Evolutionary conservation across 345 rosid species (phyloP).

Genomic region (Kernera saxatilis): DNA sequence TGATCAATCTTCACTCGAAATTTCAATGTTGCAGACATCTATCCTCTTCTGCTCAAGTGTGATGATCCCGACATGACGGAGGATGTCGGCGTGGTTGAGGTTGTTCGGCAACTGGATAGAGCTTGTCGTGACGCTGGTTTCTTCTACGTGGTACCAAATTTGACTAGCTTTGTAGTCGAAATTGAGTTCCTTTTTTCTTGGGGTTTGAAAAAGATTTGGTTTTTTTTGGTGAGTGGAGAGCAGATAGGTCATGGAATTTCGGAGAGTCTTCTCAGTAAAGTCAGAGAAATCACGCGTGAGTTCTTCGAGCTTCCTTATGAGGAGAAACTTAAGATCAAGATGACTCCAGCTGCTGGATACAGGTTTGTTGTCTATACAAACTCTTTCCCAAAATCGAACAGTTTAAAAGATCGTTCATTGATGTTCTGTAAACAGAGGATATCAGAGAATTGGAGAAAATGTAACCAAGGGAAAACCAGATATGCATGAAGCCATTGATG

Average conservation of each 20-base stretch:
- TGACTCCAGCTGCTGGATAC: constrained; percentile 71
- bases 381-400: neutral
- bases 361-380: constrained; percentile 35
- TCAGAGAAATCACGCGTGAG: constrained; percentile 39
- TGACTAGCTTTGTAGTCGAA: neutral
- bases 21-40: constrained; percentile 45
- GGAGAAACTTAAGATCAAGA: constrained; percentile 62
- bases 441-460: constrained; percentile 76
- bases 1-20: neutral
- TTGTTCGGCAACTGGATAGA: constrained; percentile 56
- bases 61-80: constrained; percentile 57
- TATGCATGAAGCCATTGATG: constrained; percentile 84
- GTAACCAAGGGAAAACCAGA: constrained; percentile 79
- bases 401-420: neutral
- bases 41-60: constrained; percentile 50
- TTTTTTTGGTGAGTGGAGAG: constrained; percentile 20
- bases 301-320: constrained; percentile 59
- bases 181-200: neutral
- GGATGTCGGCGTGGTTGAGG: constrained; percentile 49
- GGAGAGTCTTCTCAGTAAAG: constrained; percentile 47
- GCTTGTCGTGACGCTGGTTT: constrained; percentile 89
- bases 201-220: neutral
- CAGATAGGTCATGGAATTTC: constrained; percentile 83
- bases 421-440: constrained; percentile 58
- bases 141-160: constrained; percentile 67